Base-by-base conservation (phyloP, 805 yeast species). In the Saccharomyces kudriavzevii region DNA sequence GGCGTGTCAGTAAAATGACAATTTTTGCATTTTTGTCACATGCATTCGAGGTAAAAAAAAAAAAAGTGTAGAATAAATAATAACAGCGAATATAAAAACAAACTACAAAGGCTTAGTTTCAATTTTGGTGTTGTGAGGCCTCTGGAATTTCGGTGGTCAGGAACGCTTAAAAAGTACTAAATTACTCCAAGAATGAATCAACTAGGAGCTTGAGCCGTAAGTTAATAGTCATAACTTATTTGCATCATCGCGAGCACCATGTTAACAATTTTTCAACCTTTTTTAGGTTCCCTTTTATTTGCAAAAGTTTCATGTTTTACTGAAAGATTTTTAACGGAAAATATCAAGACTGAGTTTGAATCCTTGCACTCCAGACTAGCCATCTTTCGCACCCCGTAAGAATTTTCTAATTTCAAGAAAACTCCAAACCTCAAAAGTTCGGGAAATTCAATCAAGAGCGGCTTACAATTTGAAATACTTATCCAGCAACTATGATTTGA, bases 401-500 rank as follows among this genome's bases (percentile, higher is more conserved):
- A 94, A 69, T 94, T 94, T 68, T 89, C 92, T 66, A 97, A 94
- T 69, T 72, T 87, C 66, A 87, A 90, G 71, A 84, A 96, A 68
- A 70, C 92, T 57, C 87, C 96, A 35, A 90, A 89, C 69, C 99
- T 99, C 20, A 83, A 81, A 52, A 90, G 89, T 70, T 86, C 89
- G 86, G 49, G 99, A 94, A 60, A 76, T 87, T 50, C 99, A 94
- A 74, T 81, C 87, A 61, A 83, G 99, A 70, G 89, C 92, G 45
- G 74, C 85, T 47, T 94, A 82, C 77, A 94, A 94, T 72, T 74
- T 94, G 70, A 83, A 88, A 48, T 87, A 92, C 74, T 94, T 83
- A 73, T 84, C 89, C 54, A 84, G 96, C 52, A 94, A 94, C 74
- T 94, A 94, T 72, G 78, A 84, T 52, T 73, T 86, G 47, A 80